Evolutionary conservation across 208 protist genomes (phyloP).

Genomic region (Leptomonas pyrrhocoris): DNA sequence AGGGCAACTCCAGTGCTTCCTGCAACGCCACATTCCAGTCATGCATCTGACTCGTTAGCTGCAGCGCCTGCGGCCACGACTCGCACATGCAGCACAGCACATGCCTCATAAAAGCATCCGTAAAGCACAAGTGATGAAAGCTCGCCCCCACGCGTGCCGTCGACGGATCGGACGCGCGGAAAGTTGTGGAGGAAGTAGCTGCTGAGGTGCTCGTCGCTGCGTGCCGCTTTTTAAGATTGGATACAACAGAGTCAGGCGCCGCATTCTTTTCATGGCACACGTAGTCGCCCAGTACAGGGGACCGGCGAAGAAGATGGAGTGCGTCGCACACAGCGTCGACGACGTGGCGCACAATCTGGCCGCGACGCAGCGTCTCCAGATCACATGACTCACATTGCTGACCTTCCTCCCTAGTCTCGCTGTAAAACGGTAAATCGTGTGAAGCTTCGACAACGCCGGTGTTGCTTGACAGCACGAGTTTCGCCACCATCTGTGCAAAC

Average conservation of each 20-base stretch:
- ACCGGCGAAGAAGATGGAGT: background rate
- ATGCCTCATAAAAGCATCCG: background rate
- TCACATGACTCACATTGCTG: background rate
- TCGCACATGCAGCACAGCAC: slow-evolving; percentile 28
- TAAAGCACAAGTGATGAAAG: slow-evolving; percentile 12
- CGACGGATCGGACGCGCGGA: too few relatives aligned
- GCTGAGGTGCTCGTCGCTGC: background rate
- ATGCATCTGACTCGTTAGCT: slow-evolving; percentile 18
- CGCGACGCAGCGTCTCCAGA: background rate
- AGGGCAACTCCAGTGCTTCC: background rate
- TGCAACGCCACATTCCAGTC: slow-evolving; percentile 20
- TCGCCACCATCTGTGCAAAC: slow-evolving; percentile 9
- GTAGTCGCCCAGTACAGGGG: slow-evolving; percentile 4
- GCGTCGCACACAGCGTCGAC: slow-evolving; percentile 18
- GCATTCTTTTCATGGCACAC: background rate
- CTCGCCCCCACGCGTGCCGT: background rate
- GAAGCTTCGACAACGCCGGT: background rate
- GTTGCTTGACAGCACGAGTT: background rate
- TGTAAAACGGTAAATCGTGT: background rate
- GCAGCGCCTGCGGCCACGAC: slow-evolving; percentile 27
- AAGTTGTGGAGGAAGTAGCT: too few relatives aligned
- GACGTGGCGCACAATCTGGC: slow-evolving; percentile 13
- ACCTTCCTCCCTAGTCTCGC: too few relatives aligned
- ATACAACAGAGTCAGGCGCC: background rate
- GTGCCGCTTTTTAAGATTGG: background rate